These are phyloP conservation scores for Cryptococcus sp. DNA, from an alignment of 1,284 basidiomycete genomes.

Conservation along the genomic window DNA sequence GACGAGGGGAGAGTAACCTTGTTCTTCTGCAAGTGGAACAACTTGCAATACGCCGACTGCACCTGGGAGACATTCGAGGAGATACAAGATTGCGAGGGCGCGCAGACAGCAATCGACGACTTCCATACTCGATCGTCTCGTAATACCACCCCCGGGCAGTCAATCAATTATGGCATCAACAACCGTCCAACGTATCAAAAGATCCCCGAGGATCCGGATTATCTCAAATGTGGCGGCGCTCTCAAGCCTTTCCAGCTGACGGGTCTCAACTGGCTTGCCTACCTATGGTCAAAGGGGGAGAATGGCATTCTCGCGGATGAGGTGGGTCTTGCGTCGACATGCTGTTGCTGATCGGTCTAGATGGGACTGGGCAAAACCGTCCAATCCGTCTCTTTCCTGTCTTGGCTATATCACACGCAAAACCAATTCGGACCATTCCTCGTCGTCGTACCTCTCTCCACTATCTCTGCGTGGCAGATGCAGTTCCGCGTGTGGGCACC, in stretches of 20 bases:
- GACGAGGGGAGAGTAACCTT: constrained; percentile 64
- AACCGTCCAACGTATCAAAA: constrained; percentile 80
- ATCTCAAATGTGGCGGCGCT: constrained; percentile 78
- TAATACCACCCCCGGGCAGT: constrained; percentile 83
- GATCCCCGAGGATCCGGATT: constrained; percentile 87
- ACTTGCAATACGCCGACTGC: constrained; percentile 89
- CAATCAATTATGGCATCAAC: constrained; percentile 67
- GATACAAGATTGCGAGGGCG: constrained; percentile 61
- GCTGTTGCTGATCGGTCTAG: constrained; percentile 32
- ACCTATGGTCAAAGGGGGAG: constrained; percentile 90
- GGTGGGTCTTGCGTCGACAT: constrained; percentile 33
- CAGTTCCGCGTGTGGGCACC: constrained; percentile 96
- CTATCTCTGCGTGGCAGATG: constrained; percentile 96
- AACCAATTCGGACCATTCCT: constrained; percentile 96
- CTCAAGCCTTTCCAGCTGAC: constrained; percentile 99
- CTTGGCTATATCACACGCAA: constrained; percentile 90
- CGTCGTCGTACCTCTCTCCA: constrained; percentile 96
- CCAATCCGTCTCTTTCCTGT: constrained; percentile 93
- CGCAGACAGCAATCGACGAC: constrained; percentile 69
- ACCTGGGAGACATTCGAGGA: constrained; percentile 89
- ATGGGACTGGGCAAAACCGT: constrained; percentile 99
- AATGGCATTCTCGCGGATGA: constrained; percentile 99
- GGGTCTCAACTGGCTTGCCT: constrained; percentile 97
- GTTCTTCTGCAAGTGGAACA: constrained; percentile 97
- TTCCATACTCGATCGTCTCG: constrained; percentile 78